Conservation (phyloP, 306 rosid species). For the Lathyrus sativus region DNA sequence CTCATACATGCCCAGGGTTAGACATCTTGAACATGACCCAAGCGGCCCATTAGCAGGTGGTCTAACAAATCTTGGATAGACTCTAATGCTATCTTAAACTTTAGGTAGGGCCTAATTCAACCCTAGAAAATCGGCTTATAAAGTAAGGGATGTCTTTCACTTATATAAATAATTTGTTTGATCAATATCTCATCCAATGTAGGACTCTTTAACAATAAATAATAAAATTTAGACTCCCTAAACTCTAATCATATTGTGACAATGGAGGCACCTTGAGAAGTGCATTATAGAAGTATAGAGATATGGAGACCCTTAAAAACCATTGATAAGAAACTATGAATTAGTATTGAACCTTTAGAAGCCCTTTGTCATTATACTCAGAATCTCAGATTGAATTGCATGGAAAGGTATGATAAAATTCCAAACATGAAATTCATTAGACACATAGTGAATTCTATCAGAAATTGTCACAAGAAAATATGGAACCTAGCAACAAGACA, state of each 20-base stretch:
- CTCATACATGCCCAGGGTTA: background rate
- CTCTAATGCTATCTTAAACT: background rate
- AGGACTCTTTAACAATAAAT: background rate
- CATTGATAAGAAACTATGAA: slow-evolving; percentile 6
- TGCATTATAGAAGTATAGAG: slow-evolving; percentile 1
- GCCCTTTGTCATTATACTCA: slow-evolving; percentile 3
- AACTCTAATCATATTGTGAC: background rate
- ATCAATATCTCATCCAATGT: background rate
- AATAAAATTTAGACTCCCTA: slow-evolving; percentile 7
- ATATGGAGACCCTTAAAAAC: slow-evolving; percentile 14
- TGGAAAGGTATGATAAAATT: slow-evolving; percentile 30
- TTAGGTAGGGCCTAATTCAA: background rate
- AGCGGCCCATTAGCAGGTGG: background rate
- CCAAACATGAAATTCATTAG: slow-evolving; percentile 8
- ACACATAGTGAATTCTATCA: background rate
- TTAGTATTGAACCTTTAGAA: slow-evolving; percentile 26
- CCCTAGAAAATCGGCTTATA: background rate
- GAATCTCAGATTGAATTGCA: background rate
- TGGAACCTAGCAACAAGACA: slow-evolving; percentile 24
- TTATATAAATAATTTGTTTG: background rate
- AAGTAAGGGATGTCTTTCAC: background rate
- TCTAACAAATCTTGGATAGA: background rate
- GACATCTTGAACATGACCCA: background rate
- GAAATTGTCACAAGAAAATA: background rate
- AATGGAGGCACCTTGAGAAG: slow-evolving; percentile 6